Base-by-base conservation (phyloP, 169 alveolate genomes). In the Toxoplasma gondii region DNA sequence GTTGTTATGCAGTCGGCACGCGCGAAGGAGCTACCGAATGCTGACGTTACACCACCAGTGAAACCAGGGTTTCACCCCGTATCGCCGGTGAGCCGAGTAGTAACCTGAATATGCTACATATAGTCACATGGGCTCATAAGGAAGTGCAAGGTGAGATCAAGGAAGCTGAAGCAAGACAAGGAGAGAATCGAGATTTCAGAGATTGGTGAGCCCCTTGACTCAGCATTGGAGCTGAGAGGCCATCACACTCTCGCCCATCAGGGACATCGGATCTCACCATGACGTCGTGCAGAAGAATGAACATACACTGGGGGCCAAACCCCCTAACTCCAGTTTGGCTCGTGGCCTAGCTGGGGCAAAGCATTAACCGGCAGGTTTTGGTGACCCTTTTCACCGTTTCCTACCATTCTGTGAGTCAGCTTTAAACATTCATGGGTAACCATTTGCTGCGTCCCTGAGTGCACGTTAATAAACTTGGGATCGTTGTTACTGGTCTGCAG, bases 131-230 rank as follows among this genome's bases (percentile, higher is more conserved):
- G 27, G 0, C 39, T 36, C 2, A 16, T 29, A 22, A 82, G 90
- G 39, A 36, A 43, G 90, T 44, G 54, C 49, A 82, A 41, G 69
- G 90, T 39, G 90, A 82, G 67, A 82, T 82, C 58, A 82, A 45
- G 29, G 90, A 82, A 36, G 90, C 90, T 22, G 39, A 82, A 49
- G 90, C 54, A 41, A 82, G 67, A 45, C 69, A 43, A 41, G 90
- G 69, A 49, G 90, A 82, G 67, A 82, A 82, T 36, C 34, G 90
- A 82, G 90, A 82, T n/a, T 82, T 82, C 69, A 29, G 90, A 36
- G 90, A 82, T 49, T 82, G 90, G 90, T 82, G 17, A 82, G 67
- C 27, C 31, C 41, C 27, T 39, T 0, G 45, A 38, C 41, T 31
- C 16, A 78, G 49, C 41, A 39, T 38, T 34, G 9, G 22, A 2